These are phyloP conservation scores for Nectriaceae sp. DNA, from an alignment of 2,329 filamentous ascomycete genomes.

Conservation along the genomic window DNA sequence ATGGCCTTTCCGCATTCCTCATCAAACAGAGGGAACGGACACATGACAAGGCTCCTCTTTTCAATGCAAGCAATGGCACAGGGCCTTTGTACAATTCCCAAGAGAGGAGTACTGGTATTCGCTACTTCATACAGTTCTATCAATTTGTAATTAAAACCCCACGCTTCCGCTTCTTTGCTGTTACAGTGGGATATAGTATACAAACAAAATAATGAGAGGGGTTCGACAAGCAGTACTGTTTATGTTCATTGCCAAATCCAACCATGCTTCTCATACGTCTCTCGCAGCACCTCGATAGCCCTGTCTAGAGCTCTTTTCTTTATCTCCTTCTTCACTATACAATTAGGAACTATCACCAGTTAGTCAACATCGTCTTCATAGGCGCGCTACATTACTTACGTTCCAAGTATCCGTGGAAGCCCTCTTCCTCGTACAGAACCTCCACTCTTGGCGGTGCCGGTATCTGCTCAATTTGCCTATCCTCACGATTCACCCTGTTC, in stretches of 20 bases:
- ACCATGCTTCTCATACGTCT: slow-evolving; percentile 16
- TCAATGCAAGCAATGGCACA: too few species aligned
- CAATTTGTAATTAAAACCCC: too few species aligned
- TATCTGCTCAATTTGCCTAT: slow-evolving; percentile 9
- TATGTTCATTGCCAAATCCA: slow-evolving; percentile 20
- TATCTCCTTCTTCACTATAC: slow-evolving; percentile 13
- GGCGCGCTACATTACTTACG: too few species aligned
- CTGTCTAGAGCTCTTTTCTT: slow-evolving; percentile 16
- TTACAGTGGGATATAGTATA: too few species aligned
- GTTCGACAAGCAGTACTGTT: not conserved
- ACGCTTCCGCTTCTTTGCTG: too few species aligned
- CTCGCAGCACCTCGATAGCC: slow-evolving; percentile 17
- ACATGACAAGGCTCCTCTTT: too few species aligned
- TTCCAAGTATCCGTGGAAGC: slow-evolving; percentile 33
- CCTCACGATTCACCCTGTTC: slow-evolving; percentile 32
- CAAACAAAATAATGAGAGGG: not conserved
- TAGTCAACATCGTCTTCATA: too few species aligned
- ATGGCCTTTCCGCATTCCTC: too few species aligned
- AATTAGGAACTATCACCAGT: slow-evolving; percentile 19
- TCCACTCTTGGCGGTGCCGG: slow-evolving; percentile 19
- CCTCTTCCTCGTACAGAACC: slow-evolving; percentile 21
- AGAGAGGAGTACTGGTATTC: too few species aligned
- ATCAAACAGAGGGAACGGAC: too few species aligned
- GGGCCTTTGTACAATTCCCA: too few species aligned
- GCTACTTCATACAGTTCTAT: too few species aligned